A percentile compares a stretch with the other conserved stretches of the same genome.
Evolutionary conservation across 345 rosid species (phyloP).

Genomic region (Eucalyptus sideroxylon): DNA sequence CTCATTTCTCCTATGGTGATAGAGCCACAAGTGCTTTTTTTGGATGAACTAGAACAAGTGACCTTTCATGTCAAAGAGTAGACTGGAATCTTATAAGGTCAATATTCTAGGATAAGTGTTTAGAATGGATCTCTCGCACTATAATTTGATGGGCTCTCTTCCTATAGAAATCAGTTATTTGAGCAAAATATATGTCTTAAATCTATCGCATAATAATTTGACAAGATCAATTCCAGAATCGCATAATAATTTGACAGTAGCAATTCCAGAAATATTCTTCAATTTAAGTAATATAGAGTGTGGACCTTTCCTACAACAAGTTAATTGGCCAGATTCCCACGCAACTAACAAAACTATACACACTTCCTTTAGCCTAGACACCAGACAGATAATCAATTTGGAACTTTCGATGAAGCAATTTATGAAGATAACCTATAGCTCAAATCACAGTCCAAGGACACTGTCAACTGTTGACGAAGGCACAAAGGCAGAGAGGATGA

Average conservation of each 20-base stretch:
- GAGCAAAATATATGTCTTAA: not conserved
- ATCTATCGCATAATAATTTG: not conserved
- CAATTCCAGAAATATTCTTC: constrained; percentile 14
- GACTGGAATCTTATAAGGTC: not conserved
- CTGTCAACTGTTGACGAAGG: not conserved
- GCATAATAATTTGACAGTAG: too few species aligned
- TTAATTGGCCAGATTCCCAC: constrained; percentile 8
- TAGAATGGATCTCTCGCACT: not conserved
- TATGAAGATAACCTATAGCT: not conserved
- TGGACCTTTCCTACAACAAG: constrained; percentile 13
- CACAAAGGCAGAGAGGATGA: not conserved
- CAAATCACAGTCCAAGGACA: not conserved
- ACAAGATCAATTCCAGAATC: not conserved
- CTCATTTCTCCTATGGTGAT: too few species aligned
- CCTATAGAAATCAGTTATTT: not conserved
- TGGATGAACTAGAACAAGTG: not conserved
- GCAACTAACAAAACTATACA: not conserved
- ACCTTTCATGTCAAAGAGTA: not conserved
- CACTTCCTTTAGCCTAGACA: not conserved
- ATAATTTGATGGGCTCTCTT: not conserved
- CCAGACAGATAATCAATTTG: not conserved
- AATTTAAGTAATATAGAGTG: constrained; percentile 1
- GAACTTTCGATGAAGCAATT: not conserved
- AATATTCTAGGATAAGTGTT: not conserved
- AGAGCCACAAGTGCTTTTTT: too few species aligned